Base-by-base conservation (phyloP, 2,329 filamentous ascomycete species). In the Thelonectria rubi region DNA sequence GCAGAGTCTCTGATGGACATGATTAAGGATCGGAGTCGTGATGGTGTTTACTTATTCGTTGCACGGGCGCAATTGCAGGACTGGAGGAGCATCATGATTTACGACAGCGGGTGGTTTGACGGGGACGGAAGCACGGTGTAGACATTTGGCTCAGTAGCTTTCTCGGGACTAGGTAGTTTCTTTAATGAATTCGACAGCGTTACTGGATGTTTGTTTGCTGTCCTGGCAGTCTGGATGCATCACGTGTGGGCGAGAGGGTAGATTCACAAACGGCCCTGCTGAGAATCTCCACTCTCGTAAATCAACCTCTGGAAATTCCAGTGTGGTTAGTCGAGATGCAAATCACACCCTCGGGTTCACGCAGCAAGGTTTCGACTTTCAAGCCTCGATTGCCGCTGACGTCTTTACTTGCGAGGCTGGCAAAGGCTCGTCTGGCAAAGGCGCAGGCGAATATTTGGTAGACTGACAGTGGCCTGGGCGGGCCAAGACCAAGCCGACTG, bases 1-100 rank as follows among this genome's bases (percentile, higher is more conserved):
- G n/a, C 43, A 47, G 34, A 57, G 14, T 45, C 24, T 34, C 55
- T 47, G 55, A 46, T 45, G 47, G 26, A 56, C 17, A 45, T 46
- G 58, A 39, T 32, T 34, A 49, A 60, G 34, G n/a, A n/a, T n/a
- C 18, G 55, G 58, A 61, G 60, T 66, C 58, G 62, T 43, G 53
- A 53, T 37, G 51, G 50, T 58, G 58, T 55, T 62, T 48, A 39
- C 26, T 63, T 61, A 55, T 69, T 42, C 53, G 52, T 12, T 34
- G 53, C 34, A 32, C 42, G 30, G 62, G 59, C 51, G 59, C 17
- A 14, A 45, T 40, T 21, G 34, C 24, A 26, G 10, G 54, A 18
- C 32, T 47, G 49, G 46, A 32, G 49, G 37, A 58, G 47, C 48
- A 54, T 39, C 30, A 58, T 62, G 54, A 55, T 55, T 58, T 58